Evolutionary conservation across 305 asterid species (phyloP), one percentile per base, ranked within the genome.

Genomic region (Fraxinus sp.): DNA sequence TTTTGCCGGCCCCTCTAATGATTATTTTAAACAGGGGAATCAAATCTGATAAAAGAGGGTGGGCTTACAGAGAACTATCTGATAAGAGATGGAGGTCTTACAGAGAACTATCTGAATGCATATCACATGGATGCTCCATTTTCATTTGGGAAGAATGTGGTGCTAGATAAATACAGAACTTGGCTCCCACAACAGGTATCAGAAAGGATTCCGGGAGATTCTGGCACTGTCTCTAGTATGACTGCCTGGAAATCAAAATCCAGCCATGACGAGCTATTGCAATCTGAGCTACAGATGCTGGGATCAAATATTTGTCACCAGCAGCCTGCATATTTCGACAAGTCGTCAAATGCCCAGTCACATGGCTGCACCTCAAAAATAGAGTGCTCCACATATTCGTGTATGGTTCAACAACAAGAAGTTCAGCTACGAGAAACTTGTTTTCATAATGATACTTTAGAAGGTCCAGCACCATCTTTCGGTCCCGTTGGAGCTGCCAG

Each of bases 401-500:
- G 52, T 46, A 78, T 74, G 79, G 70, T 37, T 76, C 86, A 74
- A 74, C 88, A 74, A 26, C 1, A 66, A 79, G 80, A 89, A 62
- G 73, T 24, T 66, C 36, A 26, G 35, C 73, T 66, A 26, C 73
- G 26, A 66, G 35, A 26, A 66, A 26, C 73, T 66, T 66, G 73
- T 4, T 22, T 9, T 66, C 36, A 66, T 10, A 24, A 66, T 9
- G 73, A 8, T 24, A 66, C 35, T 26, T 66, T 66, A 66, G 36
- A 66, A 66, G 18, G 36, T 66, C 73, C 73, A 24, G 73, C 73
- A 66, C 33, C 32, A 4, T 11, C 73, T 24, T 80, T 72, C 46
- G 20, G 72, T 83, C 77, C 62, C 52, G 81, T 75, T 81, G 87
- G 82, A 84, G 76, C 85, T 84, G 62, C 88, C 78, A 86, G 73